Conservation (phyloP, 202 grass and related monocot species). For the Setaria viridis region DNA sequence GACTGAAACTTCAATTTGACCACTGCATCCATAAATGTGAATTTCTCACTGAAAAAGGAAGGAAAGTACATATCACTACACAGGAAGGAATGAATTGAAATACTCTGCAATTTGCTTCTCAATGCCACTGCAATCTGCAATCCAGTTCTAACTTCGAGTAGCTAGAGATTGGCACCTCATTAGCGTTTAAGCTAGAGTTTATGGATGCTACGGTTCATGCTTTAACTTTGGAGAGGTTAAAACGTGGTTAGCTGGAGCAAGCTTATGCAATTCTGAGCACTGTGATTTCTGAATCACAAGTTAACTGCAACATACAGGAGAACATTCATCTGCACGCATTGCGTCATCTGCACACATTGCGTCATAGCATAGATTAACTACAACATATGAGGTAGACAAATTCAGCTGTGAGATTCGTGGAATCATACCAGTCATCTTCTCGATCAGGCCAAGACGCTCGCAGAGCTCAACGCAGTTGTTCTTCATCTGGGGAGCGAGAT, state of each 20-base stretch:
- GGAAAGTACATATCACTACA: background rate
- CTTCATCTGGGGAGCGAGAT: slow-evolving; percentile 18
- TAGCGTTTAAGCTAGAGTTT: background rate
- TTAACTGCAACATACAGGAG: background rate
- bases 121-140: background rate
- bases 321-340: background rate
- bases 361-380: background rate
- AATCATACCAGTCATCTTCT: slow-evolving; percentile 37
- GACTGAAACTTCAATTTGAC: background rate
- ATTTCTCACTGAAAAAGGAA: background rate
- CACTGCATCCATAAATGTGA: background rate
- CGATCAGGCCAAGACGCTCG: slow-evolving; percentile 34
- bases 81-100: background rate
- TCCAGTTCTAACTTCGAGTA: background rate
- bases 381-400: background rate
- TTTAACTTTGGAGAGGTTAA: too few relatives aligned
- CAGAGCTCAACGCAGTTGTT: slow-evolving; percentile 32
- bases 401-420: background rate
- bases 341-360: background rate
- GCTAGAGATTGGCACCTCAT: background rate
- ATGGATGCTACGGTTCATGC: background rate
- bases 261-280: background rate
- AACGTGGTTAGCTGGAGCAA: background rate
- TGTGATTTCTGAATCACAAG: background rate
- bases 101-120: background rate